Conservation (phyloP, 768 basidiomycete genomes). For the Lanmaoa rubissima region DNA sequence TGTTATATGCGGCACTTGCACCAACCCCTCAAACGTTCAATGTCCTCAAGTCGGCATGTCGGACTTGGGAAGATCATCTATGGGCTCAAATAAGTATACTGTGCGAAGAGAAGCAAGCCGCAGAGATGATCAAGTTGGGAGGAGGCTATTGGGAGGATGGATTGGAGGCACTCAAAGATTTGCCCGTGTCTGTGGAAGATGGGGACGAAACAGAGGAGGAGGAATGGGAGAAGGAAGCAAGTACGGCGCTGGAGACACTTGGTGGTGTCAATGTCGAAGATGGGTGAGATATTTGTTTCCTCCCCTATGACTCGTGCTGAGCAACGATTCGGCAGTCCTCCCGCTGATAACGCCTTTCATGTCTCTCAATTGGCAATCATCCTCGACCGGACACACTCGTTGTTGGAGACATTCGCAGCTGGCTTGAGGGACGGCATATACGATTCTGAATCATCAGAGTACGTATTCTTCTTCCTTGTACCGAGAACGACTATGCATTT, state of each 20-base stretch:
- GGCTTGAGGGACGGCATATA: conserved; percentile 54
- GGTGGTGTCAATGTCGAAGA: conserved; percentile 58
- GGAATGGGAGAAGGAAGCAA: conserved; percentile 68
- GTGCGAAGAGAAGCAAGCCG: conserved; percentile 77
- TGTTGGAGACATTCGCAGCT: conserved; percentile 68
- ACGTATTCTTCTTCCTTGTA: conserved; percentile 26
- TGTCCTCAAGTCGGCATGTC: conserved; percentile 69
- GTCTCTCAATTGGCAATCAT: conserved; percentile 81
- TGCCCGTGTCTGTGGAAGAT: conserved; percentile 24
- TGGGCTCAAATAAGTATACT: conserved; percentile 87
- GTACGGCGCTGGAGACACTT: conserved; percentile 53
- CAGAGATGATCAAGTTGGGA: conserved; percentile 58
- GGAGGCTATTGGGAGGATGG: conserved; percentile 84
- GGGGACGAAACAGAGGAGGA: conserved; percentile 43
- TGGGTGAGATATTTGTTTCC: conserved; percentile 45
- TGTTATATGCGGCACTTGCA: conserved; percentile 81
- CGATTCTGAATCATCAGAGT: conserved; percentile 54
- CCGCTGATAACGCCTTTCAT: conserved; percentile 75
- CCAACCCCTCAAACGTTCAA: conserved; percentile 66
- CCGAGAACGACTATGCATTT: not conserved
- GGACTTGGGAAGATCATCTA: conserved; percentile 93
- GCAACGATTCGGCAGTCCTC: conserved; percentile 38
- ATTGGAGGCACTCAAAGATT: conserved; percentile 42
- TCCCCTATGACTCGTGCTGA: not conserved
- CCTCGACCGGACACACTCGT: conserved; percentile 58